Conservation (phyloP, 2,329 filamentous ascomycete genomes). For the Cladobotryum mycophilum region DNA sequence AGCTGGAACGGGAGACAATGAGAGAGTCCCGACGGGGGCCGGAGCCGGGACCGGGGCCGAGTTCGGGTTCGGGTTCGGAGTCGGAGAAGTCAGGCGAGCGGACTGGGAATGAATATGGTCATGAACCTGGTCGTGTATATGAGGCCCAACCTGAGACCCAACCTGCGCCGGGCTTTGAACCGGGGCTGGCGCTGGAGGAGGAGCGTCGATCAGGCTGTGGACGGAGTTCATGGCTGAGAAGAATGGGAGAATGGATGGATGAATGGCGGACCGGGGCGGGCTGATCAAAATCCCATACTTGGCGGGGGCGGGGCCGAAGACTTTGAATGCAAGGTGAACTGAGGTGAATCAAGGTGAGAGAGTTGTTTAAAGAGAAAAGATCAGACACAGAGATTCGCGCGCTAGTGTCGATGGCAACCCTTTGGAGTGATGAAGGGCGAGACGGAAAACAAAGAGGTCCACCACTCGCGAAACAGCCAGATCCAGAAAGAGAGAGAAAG, state of each 20-base stretch:
- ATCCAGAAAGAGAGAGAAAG: neutral
- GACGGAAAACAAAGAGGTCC: conserved; percentile 5
- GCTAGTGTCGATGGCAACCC: neutral
- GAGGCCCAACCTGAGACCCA: conserved; percentile 6
- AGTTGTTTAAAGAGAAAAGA: neutral
- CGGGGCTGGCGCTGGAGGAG: conserved; percentile 14
- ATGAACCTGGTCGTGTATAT: conserved; percentile 7
- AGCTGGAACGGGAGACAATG: conserved; percentile 11
- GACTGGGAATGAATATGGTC: conserved; percentile 5
- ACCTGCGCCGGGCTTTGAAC: conserved; percentile 7
- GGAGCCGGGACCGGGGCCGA: conserved; percentile 9
- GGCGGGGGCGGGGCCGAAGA: conserved; percentile 11
- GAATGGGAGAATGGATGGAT: neutral
- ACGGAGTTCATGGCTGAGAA: conserved; percentile 32
- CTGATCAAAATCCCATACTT: conserved; percentile 12
- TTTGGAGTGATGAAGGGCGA: neutral
- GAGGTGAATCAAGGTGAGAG: conserved; percentile 11
- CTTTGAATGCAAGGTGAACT: conserved; percentile 7
- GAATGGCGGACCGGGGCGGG: conserved; percentile 11
- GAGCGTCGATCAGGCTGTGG: conserved; percentile 30
- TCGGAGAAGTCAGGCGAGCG: conserved; percentile 7
- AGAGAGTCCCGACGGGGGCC: conserved; percentile 9
- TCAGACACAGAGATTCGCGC: neutral
- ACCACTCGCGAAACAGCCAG: conserved; percentile 4
- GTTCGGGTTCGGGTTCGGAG: conserved; percentile 1